Conservation (phyloP, 2,329 filamentous ascomycete genomes). For the Tricladium varicosporioides region DNA sequence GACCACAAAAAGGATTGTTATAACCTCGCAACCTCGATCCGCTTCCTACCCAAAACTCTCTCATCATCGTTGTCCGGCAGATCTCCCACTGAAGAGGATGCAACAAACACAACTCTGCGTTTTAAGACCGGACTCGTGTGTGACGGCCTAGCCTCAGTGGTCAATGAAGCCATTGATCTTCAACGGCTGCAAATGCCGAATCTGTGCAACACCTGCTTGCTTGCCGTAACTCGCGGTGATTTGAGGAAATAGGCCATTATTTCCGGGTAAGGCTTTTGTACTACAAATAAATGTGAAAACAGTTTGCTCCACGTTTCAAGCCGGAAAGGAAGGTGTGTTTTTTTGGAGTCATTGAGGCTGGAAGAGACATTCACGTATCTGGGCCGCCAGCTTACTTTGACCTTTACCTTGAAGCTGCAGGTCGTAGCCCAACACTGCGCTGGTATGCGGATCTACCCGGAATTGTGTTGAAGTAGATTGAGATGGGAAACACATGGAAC, state of each 20-base stretch:
- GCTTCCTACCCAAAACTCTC: slow-evolving; percentile 12
- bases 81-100: neutral
- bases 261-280: slow-evolving; percentile 22
- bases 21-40: slow-evolving; percentile 7
- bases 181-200: slow-evolving; percentile 3
- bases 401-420: neutral
- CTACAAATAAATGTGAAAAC: slow-evolving; percentile 18
- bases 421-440: neutral
- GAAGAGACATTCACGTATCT: neutral
- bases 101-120: slow-evolving; percentile 1
- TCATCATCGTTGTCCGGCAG: neutral
- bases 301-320: slow-evolving; percentile 23
- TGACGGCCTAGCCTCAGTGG: slow-evolving; percentile 14
- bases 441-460: slow-evolving; percentile 12
- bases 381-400: neutral
- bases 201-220: slow-evolving; percentile 20
- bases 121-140: slow-evolving; percentile 16
- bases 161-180: slow-evolving; percentile 12
- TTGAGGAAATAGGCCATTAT: slow-evolving; percentile 4
- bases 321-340: slow-evolving; percentile 4
- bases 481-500: slow-evolving; percentile 11
- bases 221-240: slow-evolving; percentile 16
- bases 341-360: neutral
- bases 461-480: slow-evolving; percentile 18
- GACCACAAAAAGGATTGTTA: slow-evolving; percentile 16